These are phyloP conservation scores for Pseudogymnoascus destructans DNA, from an alignment of 2,329 filamentous ascomycete genomes.

Conservation along the genomic window DNA sequence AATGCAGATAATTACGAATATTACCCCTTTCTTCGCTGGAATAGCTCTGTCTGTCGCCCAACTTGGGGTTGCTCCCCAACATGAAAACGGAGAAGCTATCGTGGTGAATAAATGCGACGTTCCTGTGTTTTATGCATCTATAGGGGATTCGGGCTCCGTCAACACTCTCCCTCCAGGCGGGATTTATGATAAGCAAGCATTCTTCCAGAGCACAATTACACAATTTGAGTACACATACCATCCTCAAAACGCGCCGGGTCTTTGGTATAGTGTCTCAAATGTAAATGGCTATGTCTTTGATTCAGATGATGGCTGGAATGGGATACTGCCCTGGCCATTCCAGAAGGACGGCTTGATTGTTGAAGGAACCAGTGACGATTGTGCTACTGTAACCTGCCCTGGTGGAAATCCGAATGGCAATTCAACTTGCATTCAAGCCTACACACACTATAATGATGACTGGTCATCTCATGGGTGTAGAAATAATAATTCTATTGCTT, in stretches of 20 bases:
- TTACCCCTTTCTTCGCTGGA: background rate
- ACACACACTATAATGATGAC: background rate
- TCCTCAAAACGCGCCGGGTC: background rate
- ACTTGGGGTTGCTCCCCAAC: background rate
- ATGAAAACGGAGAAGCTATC: background rate
- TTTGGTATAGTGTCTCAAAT: background rate
- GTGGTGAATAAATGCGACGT: background rate
- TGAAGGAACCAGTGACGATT: background rate
- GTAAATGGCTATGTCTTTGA: background rate
- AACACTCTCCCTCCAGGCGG: background rate
- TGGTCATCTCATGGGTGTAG: background rate
- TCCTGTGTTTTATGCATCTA: background rate
- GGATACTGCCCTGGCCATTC: background rate
- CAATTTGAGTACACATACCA: background rate
- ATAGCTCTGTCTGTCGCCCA: background rate
- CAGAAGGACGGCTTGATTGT: background rate
- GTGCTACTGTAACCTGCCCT: background rate
- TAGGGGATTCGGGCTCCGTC: background rate
- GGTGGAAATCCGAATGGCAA: background rate
- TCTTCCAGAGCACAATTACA: background rate
- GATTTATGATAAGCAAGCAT: background rate
- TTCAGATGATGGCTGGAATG: background rate
- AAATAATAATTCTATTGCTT: background rate
- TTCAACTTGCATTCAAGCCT: background rate
- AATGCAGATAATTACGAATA: background rate